phyloP scores from a whole-genome alignment of 192 early-diverging fungal species.

The Funneliformis geosporum region DNA sequence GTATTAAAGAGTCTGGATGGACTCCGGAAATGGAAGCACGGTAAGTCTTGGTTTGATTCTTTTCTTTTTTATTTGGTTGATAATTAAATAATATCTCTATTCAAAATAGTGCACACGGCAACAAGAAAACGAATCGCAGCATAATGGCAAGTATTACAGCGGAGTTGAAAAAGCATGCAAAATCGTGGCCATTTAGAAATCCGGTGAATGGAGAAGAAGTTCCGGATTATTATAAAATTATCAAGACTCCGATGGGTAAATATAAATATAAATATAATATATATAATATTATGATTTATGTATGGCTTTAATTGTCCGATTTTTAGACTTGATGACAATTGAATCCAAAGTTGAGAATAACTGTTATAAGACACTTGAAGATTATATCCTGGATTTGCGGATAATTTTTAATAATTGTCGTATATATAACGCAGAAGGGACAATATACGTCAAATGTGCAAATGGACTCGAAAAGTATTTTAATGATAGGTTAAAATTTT shows the following conservation, averaged over 20 bases:
- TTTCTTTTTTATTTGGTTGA: background rate
- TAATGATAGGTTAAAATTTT: conserved; percentile 47
- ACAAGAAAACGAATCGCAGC: conserved; percentile 58
- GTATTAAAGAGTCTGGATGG: conserved; percentile 93
- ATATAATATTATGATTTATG: background rate
- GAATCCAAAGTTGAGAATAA: conserved; percentile 84
- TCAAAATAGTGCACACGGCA: conserved; percentile 37
- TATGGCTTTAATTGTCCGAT: background rate
- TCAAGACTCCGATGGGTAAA: conserved; percentile 91
- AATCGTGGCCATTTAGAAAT: conserved; percentile 92
- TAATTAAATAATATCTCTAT: background rate
- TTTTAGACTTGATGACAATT: conserved; percentile 73
- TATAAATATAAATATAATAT: too few species aligned
- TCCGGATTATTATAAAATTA: conserved; percentile 92
- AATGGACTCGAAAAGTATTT: conserved; percentile 77
- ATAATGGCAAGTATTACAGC: conserved; percentile 71
- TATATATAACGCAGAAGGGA: conserved; percentile 87
- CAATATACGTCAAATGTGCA: conserved; percentile 82
- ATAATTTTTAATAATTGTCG: conserved; percentile 96
- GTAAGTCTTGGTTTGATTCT: background rate
- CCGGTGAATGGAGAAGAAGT: conserved; percentile 89
- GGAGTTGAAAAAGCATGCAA: conserved; percentile 75
- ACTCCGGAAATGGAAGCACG: conserved; percentile 81
- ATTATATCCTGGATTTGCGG: conserved; percentile 78
- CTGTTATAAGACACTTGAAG: conserved; percentile 77